Base-by-base conservation (phyloP, 306 rosid species). In the Cicer cuneatum region DNA sequence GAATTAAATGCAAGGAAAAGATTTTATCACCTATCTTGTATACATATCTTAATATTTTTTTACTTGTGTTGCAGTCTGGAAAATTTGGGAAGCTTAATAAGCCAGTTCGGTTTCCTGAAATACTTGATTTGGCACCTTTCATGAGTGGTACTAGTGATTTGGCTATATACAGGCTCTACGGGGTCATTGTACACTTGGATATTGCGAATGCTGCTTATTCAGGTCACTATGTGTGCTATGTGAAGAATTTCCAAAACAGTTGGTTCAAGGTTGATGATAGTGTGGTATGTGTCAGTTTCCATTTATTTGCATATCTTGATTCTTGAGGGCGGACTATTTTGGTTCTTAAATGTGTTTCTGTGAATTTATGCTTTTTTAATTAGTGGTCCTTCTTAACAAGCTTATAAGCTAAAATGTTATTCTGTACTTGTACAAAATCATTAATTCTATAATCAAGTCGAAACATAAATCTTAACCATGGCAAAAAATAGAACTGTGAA, bases 261-360 rank as follows among this genome's bases (percentile, higher is more conserved):
- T 93, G 97, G 98, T 93, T 90, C 93, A 90, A 89, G 88, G 82
- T 85, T 61, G 98, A 93, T 75, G 98, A 93, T 77, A 90, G 97
- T 79, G 85, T 76, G 83, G 98, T 93, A 86, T 64, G 89, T 69
- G 72, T 70, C 52, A 54, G 59, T 66, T 72, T 66, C 63, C 45
- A 35, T 66, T 77, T 54, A 35, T 48, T 61, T 72, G 46, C 48
- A 67, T 75, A 65, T 63, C 70, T 58, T 37, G 49, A 7, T 57
- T 63, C 70, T 58, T 37, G 49, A 8, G 8, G 13, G 51, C 10
- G n/a, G 46, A 63, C 33, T 46, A 24, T 14, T 64, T 33, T 57
- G 37, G 48, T 60, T 53, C 67, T 52, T 21, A 52, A 56, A 14
- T 35, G 10, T 75, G n/a, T 11, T 70, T 40, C 7, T 35, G 16